These are phyloP conservation scores for Gossypium davidsonii DNA, from an alignment of 441 rosid genomes.

Conservation along the genomic window DNA sequence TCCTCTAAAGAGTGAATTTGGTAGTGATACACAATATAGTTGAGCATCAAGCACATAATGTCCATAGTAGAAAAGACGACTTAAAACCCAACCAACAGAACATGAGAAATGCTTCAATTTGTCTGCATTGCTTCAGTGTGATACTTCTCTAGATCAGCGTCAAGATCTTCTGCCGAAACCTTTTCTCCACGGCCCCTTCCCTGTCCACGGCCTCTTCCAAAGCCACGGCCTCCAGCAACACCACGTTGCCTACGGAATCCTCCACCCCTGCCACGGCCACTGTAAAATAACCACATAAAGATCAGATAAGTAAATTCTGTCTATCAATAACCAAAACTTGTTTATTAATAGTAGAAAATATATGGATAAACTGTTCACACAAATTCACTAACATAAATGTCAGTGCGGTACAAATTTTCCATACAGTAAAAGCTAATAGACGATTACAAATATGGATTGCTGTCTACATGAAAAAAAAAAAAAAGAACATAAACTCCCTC, in stretches of 20 bases:
- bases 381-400: neutral
- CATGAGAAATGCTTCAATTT: slow-evolving; percentile 35
- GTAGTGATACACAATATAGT: slow-evolving; percentile 32
- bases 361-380: neutral
- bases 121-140: slow-evolving; percentile 70
- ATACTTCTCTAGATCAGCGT: slow-evolving; percentile 86
- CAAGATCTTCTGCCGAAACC: slow-evolving; percentile 86
- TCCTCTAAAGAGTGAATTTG: slow-evolving; percentile 23
- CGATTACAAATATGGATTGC: neutral
- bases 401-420: neutral
- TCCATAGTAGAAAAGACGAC: slow-evolving; percentile 22
- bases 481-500: no score
- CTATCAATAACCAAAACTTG: neutral
- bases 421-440: neutral
- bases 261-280: slow-evolving; percentile 54
- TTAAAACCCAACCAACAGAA: slow-evolving; percentile 18
- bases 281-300: slow-evolving; percentile 13
- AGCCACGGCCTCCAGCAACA: slow-evolving; percentile 41
- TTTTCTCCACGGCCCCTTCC: slow-evolving; percentile 75
- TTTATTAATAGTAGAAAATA: neutral
- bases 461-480: neutral
- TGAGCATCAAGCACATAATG: slow-evolving; percentile 26
- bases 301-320: neutral
- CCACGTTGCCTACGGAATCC: slow-evolving; percentile 48
- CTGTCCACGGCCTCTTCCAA: slow-evolving; percentile 62